Base-by-base conservation (phyloP, 805 yeast species). In the Maudiozyma turicensis region DNA sequence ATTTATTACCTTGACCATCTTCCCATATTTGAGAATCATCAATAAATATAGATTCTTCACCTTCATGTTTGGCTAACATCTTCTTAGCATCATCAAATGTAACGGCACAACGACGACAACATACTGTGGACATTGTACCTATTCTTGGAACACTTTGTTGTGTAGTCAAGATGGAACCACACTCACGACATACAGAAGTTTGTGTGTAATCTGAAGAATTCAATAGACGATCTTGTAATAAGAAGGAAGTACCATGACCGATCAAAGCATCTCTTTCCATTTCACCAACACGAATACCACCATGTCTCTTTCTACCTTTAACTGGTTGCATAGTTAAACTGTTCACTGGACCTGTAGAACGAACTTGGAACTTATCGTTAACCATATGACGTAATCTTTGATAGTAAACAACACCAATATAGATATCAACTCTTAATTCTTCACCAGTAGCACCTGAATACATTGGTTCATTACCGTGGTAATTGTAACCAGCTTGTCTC, bases 261-360 rank as follows among this genome's bases (percentile, higher is more conserved):
- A 93, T 89, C 60, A 93, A 75, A 2, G 99, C 99, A 77, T 93
- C 99, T 73, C 99, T 86, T 72, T 93, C 99, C 99, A 93, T 93
- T 70, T 93, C 99, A 68, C 99, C 99, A 39, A 93, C 95, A 77
- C 99, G 95, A 59, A 93, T 93, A 84, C 99, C 99, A 72, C 99
- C 99, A 56, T 85, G 82, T 73, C 98, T 82, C 82, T 93, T 93
- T 74, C 99, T 84, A 63, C 99, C 99, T 73, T 93, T 93, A 49
- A 93, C 99, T 40, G 99, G 99, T 76, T 93, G 99, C 97, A 91
- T 89, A 14, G 98, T 93, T 66, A 93, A 77, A 37, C 93, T 80
- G 70, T 91, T 91, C 30, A 93, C 98, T 6, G 98, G 98, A 65
- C 99, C 99, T 14, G 99, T 93, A 5, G 97, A 87, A 72, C 99